Evolutionary conservation across 2,329 filamentous ascomycete genomes (phyloP).

Genomic region (Myotisia sp.): DNA sequence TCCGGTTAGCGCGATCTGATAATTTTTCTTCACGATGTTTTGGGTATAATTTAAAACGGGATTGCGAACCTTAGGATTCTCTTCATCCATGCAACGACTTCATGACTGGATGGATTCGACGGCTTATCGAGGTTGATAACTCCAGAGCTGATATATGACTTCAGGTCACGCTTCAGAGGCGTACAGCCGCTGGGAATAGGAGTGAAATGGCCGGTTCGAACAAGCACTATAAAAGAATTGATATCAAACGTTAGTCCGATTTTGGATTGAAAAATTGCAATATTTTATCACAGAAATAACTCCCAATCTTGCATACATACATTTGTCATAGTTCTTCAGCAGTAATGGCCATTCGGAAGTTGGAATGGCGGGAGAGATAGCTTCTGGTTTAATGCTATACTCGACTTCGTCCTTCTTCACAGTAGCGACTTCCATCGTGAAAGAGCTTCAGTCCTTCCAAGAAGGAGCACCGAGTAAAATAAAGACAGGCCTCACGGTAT

Average conservation of each 20-base stretch:
- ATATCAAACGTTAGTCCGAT: conserved; percentile 9
- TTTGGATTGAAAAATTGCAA: conserved; percentile 3
- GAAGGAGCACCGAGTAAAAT: conserved; percentile 1
- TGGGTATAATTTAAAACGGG: conserved; percentile 10
- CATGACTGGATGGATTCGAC: conserved; percentile 93
- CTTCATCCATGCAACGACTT: conserved; percentile 99
- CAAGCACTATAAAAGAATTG: conserved; percentile 50
- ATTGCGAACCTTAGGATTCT: conserved; percentile 64
- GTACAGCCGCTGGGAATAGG: conserved; percentile 88
- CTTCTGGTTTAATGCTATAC: conserved; percentile 85
- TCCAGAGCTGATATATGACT: conserved; percentile 91
- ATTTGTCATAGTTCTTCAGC: conserved; percentile 88
- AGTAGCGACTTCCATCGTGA: conserved; percentile 31
- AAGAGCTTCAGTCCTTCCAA: conserved; percentile 2
- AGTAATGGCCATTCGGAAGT: conserved; percentile 86
- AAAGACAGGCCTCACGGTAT: no score
- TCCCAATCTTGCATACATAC: conserved; percentile 39
- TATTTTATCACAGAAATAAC: conserved; percentile 2
- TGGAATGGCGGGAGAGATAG: conserved; percentile 60
- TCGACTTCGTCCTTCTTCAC: conserved; percentile 49
- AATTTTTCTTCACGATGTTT: background rate
- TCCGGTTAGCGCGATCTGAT: conserved; percentile 1
- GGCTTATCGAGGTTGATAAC: conserved; percentile 98
- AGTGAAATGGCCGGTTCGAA: conserved; percentile 91
- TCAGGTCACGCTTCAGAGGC: conserved; percentile 84